Base-by-base conservation (phyloP, 257 asterid genomes). In the Solanum megistacrolobum region DNA sequence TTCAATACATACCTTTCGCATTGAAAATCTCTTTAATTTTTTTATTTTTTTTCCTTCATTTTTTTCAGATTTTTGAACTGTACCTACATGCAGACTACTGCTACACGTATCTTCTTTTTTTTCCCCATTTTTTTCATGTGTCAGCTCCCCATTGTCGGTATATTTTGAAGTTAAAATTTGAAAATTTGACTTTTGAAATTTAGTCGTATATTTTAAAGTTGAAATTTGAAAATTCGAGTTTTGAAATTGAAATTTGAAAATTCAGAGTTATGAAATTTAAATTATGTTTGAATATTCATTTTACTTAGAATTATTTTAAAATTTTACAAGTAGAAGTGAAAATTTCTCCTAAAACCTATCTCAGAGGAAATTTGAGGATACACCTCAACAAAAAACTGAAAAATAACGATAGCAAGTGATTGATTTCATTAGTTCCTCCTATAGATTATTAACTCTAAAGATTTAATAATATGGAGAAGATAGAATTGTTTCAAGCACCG, bases 1-100 rank as follows among this genome's bases (percentile, higher is more conserved):
- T 83, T 29, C 14, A 83, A 25, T 36, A 71, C 78, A 71, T 71
- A 71, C 39, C 18, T 74, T 74, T 10, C 29, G 46, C 83, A 58
- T 38, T 21, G 65, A 71, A 86, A 13, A 84, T 12, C 2, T 87
- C 81, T 89, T 66, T 52, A 78, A 69, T 86, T 55, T 68, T 74
- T 89, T 66, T 52, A 78, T 58, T 86, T 55, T 68, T 74, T 60
- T 86, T 7, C 4, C 3, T 43, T 68, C 23, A 25, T 5, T 65
- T 34, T 55, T 11, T 62, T 62, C 25, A 71, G 6, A 27, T 43
- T 75, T 75, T 25, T 5, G 3, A 65, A 84, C 75, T 85, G 58
- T 85, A 46, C 21, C 25, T 71, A 66, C 87, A 85, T 85, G 87
- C 87, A 85, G 81, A 39, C 66, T 39, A 66, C 23, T n/a, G 46